A percentile compares a stretch with the other conserved stretches of the same genome.
These are phyloP conservation scores for Chenopodium formosanum DNA, from an alignment of 148 eudicot species.

Conservation along the genomic window DNA sequence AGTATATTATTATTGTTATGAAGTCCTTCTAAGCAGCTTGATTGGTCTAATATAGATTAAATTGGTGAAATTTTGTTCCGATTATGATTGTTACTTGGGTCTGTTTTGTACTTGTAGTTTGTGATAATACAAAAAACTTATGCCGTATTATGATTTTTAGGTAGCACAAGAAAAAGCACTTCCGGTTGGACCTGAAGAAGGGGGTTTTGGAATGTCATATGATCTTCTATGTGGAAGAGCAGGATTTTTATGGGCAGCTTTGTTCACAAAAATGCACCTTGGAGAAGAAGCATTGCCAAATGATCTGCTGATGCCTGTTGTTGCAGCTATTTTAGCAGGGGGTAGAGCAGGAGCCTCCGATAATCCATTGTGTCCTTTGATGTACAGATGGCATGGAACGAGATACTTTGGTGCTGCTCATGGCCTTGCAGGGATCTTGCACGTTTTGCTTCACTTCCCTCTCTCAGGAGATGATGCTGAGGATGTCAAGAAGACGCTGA, in stretches of 20 bases:
- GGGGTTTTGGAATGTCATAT: slow-evolving; percentile 88
- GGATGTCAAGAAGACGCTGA: slow-evolving; percentile 65
- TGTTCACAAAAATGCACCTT: slow-evolving; percentile 57
- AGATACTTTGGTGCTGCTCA: slow-evolving; percentile 83
- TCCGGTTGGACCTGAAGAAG: slow-evolving; percentile 80
- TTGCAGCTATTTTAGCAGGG: slow-evolving; percentile 68
- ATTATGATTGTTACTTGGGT: background rate
- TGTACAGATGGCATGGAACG: slow-evolving; percentile 88
- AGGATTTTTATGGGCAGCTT: slow-evolving; percentile 79
- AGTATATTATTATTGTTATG: background rate
- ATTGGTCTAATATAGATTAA: background rate
- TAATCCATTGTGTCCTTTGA: slow-evolving; percentile 52
- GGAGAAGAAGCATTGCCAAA: slow-evolving; percentile 46
- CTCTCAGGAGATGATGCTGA: slow-evolving; percentile 50
- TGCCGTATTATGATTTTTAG: slow-evolving; percentile 28
- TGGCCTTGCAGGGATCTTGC: slow-evolving; percentile 76
- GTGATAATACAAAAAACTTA: background rate
- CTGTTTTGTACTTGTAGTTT: background rate
- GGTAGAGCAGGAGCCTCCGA: slow-evolving; percentile 76
- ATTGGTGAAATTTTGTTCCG: background rate
- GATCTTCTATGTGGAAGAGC: slow-evolving; percentile 79
- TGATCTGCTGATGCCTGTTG: slow-evolving; percentile 58
- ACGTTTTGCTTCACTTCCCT: slow-evolving; percentile 72
- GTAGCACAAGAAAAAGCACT: slow-evolving; percentile 74
- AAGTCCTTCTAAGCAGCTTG: background rate